Conservation (phyloP, 805 yeast genomes). For the Saccharomycopsis babjevae region DNA sequence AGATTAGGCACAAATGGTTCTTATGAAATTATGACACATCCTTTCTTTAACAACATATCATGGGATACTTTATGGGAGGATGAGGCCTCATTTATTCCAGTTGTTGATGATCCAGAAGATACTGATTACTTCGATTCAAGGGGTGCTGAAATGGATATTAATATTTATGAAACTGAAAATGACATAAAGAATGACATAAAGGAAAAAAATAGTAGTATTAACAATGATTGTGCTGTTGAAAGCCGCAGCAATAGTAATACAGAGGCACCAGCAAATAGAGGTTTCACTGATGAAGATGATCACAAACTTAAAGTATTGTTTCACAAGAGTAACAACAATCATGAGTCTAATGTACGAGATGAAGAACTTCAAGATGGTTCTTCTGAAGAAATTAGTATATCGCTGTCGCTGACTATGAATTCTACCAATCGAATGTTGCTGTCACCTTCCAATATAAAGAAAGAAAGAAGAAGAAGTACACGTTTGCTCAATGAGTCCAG, state of each 20-base stretch:
- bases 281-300: constrained; percentile 6
- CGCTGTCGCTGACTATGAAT: constrained; percentile 20
- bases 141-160: constrained; percentile 65
- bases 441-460: constrained; percentile 38
- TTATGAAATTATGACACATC: constrained; percentile 67
- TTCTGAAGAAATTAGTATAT: constrained; percentile 21
- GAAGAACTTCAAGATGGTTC: constrained; percentile 17
- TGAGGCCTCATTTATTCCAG: constrained; percentile 78
- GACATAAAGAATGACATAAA: constrained; percentile 25
- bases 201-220: constrained; percentile 14
- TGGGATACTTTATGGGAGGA: constrained; percentile 71
- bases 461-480: constrained; percentile 60
- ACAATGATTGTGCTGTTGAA: constrained; percentile 6
- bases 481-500: constrained; percentile 40
- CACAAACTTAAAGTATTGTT: constrained; percentile 7
- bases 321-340: background rate
- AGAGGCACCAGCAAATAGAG: background rate
- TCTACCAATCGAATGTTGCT: constrained; percentile 26
- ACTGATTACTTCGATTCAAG: constrained; percentile 87
- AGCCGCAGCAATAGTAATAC: background rate
- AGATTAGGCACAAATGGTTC: constrained; percentile 74
- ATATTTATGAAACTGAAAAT: constrained; percentile 2
- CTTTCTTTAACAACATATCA: constrained; percentile 58
- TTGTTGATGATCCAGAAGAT: constrained; percentile 65
- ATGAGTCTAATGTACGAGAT: constrained; percentile 12